A percentile compares a stretch with the other conserved stretches of the same genome.
Conservation (phyloP, 2,329 filamentous ascomycete species). For the Fusarium vanettenii region DNA sequence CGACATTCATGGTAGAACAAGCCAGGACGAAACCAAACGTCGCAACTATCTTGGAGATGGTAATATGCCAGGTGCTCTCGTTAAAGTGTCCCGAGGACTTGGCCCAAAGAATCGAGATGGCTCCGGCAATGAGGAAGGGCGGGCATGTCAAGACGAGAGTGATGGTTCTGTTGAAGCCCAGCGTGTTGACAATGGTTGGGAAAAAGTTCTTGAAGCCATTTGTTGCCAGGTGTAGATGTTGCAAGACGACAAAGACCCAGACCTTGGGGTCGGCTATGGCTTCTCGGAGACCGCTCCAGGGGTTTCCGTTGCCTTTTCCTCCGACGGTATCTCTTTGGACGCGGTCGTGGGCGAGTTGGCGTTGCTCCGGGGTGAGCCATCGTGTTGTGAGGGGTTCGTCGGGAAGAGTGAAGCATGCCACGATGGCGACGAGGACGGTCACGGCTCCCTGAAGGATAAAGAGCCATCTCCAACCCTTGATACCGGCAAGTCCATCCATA, state of each 20-base stretch:
- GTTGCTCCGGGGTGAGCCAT: slow-evolving; percentile 54
- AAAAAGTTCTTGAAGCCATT: slow-evolving; percentile 54
- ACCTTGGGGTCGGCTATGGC: slow-evolving; percentile 57
- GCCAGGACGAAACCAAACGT: slow-evolving; percentile 43
- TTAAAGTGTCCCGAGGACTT: slow-evolving; percentile 56
- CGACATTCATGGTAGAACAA: slow-evolving; percentile 42
- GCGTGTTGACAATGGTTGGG: slow-evolving; percentile 38
- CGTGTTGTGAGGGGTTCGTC: slow-evolving; percentile 56
- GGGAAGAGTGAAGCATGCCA: slow-evolving; percentile 42
- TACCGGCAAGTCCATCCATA: slow-evolving; percentile 31
- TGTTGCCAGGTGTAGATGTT: slow-evolving; percentile 61
- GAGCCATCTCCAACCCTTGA: slow-evolving; percentile 51
- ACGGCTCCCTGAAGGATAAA: slow-evolving; percentile 73
- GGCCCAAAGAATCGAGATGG: slow-evolving; percentile 14
- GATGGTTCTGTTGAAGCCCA: slow-evolving; percentile 32
- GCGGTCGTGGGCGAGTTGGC: slow-evolving; percentile 10
- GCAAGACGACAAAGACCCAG: slow-evolving; percentile 61
- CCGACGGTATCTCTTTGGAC: slow-evolving; percentile 56
- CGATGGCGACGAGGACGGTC: slow-evolving; percentile 34
- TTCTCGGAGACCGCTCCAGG: slow-evolving; percentile 55
- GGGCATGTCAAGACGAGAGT: slow-evolving; percentile 48
- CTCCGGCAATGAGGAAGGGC: slow-evolving; percentile 55
- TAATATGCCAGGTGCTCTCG: slow-evolving; percentile 60
- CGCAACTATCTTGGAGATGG: slow-evolving; percentile 53
- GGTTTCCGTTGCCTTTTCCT: slow-evolving; percentile 50